These are phyloP conservation scores for Oryza meyeriana DNA, from an alignment of 176 grass and related monocot genomes.

Conservation along the genomic window DNA sequence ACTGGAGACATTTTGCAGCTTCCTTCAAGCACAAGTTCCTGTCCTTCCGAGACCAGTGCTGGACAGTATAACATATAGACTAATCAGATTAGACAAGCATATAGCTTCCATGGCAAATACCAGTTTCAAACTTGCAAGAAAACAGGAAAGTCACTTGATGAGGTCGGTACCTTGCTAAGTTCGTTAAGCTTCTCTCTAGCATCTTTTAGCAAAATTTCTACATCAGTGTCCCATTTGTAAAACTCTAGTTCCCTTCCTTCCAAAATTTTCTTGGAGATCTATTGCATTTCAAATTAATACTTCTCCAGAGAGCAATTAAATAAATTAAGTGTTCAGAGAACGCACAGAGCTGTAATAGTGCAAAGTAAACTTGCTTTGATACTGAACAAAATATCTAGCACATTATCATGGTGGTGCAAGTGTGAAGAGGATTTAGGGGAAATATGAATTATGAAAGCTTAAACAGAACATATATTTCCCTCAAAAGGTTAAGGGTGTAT, in stretches of 20 bases:
- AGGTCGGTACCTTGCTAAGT: constrained; percentile 60
- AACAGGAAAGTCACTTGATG: background rate
- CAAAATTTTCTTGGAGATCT: constrained; percentile 70
- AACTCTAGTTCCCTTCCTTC: constrained; percentile 76
- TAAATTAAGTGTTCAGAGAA: constrained; percentile 4
- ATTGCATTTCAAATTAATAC: constrained; percentile 20
- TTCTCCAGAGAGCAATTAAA: constrained; percentile 18
- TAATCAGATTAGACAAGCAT: constrained; percentile 13
- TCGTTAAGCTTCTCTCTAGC: constrained; percentile 76
- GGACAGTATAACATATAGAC: constrained; percentile 13
- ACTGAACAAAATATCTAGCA: background rate
- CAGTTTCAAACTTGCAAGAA: constrained; percentile 2
- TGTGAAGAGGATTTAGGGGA: background rate
- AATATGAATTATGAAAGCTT: background rate
- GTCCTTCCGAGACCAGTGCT: constrained; percentile 90
- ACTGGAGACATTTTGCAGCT: constrained; percentile 70
- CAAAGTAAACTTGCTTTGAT: background rate
- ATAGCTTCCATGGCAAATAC: background rate
- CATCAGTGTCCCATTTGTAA: constrained; percentile 86
- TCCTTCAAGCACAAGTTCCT: constrained; percentile 86
- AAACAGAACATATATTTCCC: background rate
- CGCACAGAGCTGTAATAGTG: background rate
- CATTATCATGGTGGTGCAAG: background rate
- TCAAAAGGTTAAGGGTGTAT: background rate
- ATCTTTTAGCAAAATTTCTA: constrained; percentile 62